Conservation (phyloP, 768 basidiomycete genomes). For the Leccinum sublutescens region DNA sequence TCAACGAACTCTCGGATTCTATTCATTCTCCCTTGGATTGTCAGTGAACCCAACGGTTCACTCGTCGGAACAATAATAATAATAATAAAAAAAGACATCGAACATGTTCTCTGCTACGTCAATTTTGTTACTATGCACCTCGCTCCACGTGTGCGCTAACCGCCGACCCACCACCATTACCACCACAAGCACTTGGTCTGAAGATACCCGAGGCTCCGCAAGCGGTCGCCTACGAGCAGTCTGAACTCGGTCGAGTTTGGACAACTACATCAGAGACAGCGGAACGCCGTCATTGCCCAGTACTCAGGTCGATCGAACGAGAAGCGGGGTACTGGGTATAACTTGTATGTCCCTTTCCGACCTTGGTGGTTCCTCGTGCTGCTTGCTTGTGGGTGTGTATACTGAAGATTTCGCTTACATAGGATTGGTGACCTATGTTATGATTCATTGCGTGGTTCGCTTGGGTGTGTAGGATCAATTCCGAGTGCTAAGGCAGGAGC, state of each 20-base stretch:
- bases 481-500: slow-evolving; percentile 1
- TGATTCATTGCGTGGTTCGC: slow-evolving; percentile 47
- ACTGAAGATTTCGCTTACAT: slow-evolving; percentile 5
- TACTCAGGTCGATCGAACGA: slow-evolving; percentile 37
- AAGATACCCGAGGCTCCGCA: slow-evolving; percentile 23
- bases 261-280: slow-evolving; percentile 43
- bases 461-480: neutral
- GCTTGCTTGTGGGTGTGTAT: neutral
- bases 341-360: slow-evolving; percentile 40
- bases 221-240: slow-evolving; percentile 9
- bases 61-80: neutral
- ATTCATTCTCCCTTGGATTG: no score
- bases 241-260: slow-evolving; percentile 10
- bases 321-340: slow-evolving; percentile 50
- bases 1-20: no score
- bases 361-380: neutral
- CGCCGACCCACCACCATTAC: neutral
- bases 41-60: neutral
- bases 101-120: slow-evolving; percentile 8
- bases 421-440: slow-evolving; percentile 63
- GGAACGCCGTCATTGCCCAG: slow-evolving; percentile 41
- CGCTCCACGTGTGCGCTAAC: slow-evolving; percentile 10
- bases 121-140: slow-evolving; percentile 13
- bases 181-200: slow-evolving; percentile 7
- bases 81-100: slow-evolving; percentile 4